A percentile compares a stretch with the other conserved stretches of the same genome.
These are phyloP conservation scores for Staphylotrichum tortipilum DNA, from an alignment of 495 filamentous ascomycete species.

Conservation along the genomic window DNA sequence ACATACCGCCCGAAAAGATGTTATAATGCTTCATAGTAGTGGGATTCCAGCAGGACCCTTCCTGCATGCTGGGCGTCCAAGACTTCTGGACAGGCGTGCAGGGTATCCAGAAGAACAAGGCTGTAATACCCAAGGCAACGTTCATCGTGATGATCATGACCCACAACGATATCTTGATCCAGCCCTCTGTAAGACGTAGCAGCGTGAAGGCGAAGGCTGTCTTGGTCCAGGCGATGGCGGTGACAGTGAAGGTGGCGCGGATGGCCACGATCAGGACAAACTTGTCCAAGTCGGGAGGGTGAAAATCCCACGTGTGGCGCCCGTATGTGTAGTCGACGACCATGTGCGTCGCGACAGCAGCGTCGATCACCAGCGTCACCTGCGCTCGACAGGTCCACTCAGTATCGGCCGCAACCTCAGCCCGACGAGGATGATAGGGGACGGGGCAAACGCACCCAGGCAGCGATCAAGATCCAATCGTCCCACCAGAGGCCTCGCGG, in stretches of 20 bases:
- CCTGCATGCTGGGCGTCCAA: constrained; percentile 18
- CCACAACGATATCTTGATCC: constrained; percentile 9
- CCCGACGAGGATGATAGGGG: neutral
- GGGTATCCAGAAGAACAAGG: constrained; percentile 28
- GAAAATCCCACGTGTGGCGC: too few species aligned
- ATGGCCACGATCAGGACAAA: neutral
- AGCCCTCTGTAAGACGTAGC: constrained; percentile 9
- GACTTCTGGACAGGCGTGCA: constrained; percentile 26
- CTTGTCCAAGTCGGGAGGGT: neutral
- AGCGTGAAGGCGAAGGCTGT: constrained; percentile 21
- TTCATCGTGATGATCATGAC: constrained; percentile 28
- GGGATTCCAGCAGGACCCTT: constrained; percentile 25
- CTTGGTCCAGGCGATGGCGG: constrained; percentile 20
- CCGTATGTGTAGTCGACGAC: neutral
- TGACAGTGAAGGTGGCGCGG: neutral
- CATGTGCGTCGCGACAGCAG: neutral
- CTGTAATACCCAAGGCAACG: constrained; percentile 23
- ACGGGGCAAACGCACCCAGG: neutral
- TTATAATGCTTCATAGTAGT: neutral
- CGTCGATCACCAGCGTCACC: neutral
- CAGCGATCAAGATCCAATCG: neutral
- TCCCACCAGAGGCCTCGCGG: neutral
- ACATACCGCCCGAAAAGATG: neutral
- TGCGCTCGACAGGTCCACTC: neutral
- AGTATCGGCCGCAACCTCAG: neutral